Conservation (phyloP, 352 stramenopile genomes). For the Phytopythium ostracodes region DNA sequence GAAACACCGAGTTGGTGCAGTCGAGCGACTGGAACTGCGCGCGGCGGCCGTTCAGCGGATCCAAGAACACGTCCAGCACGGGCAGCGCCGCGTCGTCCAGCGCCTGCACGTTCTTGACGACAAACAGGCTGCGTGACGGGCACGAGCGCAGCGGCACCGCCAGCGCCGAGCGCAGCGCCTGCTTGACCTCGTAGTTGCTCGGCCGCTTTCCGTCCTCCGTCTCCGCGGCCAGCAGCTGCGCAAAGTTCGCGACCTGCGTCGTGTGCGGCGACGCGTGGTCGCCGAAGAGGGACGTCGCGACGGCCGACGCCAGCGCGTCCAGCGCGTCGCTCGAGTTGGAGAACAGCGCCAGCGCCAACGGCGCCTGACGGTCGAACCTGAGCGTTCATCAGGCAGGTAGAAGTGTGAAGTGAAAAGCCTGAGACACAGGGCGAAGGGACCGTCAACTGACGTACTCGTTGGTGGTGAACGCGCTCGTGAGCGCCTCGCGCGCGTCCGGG, state of each 20-base stretch:
- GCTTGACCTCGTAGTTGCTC: conserved; percentile 48
- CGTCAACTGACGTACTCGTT: conserved; percentile 33
- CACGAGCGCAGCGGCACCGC: conserved; percentile 29
- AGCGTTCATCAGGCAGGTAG: not conserved
- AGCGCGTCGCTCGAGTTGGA: conserved; percentile 38
- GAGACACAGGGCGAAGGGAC: not conserved
- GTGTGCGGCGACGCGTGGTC: conserved; percentile 12
- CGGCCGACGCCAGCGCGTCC: conserved; percentile 22
- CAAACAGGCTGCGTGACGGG: conserved; percentile 43
- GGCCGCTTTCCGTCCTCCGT: not conserved
- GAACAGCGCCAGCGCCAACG: conserved; percentile 50
- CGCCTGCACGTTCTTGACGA: conserved; percentile 46
- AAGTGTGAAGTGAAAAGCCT: not conserved
- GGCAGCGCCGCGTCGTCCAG: conserved; percentile 43
- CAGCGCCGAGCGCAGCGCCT: conserved; percentile 35
- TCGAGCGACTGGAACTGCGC: conserved; percentile 62
- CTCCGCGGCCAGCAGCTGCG: conserved; percentile 18
- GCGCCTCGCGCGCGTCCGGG: conserved; percentile 21
- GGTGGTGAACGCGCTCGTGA: conserved; percentile 37
- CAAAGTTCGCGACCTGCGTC: conserved; percentile 26
- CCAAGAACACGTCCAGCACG: conserved; percentile 62
- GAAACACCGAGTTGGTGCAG: conserved; percentile 46
- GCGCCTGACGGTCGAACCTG: conserved; percentile 39
- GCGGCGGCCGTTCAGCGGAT: conserved; percentile 63
- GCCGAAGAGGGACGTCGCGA: conserved; percentile 34